A percentile compares a stretch with the other conserved stretches of the same genome.
Evolutionary conservation across 2,329 filamentous ascomycete genomes (phyloP).

Genomic region (Colletotrichum cuscutae): DNA sequence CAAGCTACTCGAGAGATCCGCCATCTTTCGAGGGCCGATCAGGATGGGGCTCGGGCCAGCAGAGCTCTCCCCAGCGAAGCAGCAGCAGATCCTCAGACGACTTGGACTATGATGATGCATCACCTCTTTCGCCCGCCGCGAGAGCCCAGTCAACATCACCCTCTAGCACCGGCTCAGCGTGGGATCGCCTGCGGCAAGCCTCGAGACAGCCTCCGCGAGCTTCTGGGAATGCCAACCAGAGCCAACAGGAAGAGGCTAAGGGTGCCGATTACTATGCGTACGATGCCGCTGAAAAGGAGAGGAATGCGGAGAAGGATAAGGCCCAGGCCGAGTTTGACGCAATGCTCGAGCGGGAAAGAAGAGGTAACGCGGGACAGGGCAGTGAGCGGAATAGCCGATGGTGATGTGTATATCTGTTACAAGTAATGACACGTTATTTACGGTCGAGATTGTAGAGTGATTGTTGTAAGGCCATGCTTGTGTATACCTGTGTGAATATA

Average conservation of each 20-base stretch:
- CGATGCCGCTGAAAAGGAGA: constrained; percentile 49
- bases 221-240: constrained; percentile 4
- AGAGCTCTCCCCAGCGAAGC: constrained; percentile 7
- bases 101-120: constrained; percentile 50
- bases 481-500: not conserved
- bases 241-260: constrained; percentile 33
- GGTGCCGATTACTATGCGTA: constrained; percentile 49
- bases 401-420: constrained; percentile 3
- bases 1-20: constrained; percentile 7
- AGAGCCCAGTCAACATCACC: constrained; percentile 24
- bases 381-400: constrained; percentile 12
- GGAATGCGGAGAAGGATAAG: constrained; percentile 50
- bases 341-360: constrained; percentile 57
- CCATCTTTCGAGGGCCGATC: not conserved
- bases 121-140: constrained; percentile 49
- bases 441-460: not conserved
- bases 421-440: not conserved
- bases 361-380: not conserved
- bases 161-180: constrained; percentile 48
- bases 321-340: constrained; percentile 63
- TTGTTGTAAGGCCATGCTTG: not conserved
- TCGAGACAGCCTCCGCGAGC: constrained; percentile 31
- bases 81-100: constrained; percentile 29
- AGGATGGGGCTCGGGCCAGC: constrained; percentile 13
- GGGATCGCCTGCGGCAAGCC: constrained; percentile 57